Evolutionary conservation across 2,329 filamentous ascomycete genomes (phyloP), one percentile per base, ranked within the genome.

Genomic region (Fusarium odoratissimum): DNA sequence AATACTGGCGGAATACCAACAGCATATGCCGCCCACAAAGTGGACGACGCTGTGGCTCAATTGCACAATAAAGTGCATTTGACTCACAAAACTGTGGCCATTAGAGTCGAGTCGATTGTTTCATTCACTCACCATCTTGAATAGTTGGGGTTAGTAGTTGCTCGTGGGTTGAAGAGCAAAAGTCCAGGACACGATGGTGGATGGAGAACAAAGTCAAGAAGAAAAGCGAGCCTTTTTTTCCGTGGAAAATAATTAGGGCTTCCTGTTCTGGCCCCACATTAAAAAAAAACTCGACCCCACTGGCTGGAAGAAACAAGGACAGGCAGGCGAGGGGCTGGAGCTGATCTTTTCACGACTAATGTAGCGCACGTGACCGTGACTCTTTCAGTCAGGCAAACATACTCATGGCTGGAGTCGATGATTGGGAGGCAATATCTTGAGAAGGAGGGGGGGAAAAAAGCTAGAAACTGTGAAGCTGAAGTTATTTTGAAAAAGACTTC

Each of bases 91-190:
- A 79, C 76, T 82, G 78, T 81, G 80, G 82, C 82, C 78, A 78
- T 83, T 75, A 82, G 80, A 82, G 80, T 79, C 75, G 73, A 79
- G 75, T 73, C 72, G 73, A 66, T 73, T 77, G 63, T 45, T 55
- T 60, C 52, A 77, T 73, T 62, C 67, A 83, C 83, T 84, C 79
- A 84, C 83, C 83, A 84, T 84, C 76, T 83, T 84, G 81, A 73
- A 77, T 80, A 60, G 71, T 76, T 79, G 77, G 78, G 65, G 78
- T 80, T 76, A 79, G 71, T 83, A 79, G 70, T 82, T 72, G 79
- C 79, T 82, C 77, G 77, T 73, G 76, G 76, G 76, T 75, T 79
- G 73, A 77, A 75, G 79, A 80, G 78, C 79, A 81, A 76, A 76
- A 76, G 73, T 80, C 74, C 75, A 73, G 73, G 77, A 77, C 76